phyloP scores from a whole-genome alignment of 1,284 basidiomycete genomes.

The Cryptococcus floricola region DNA sequence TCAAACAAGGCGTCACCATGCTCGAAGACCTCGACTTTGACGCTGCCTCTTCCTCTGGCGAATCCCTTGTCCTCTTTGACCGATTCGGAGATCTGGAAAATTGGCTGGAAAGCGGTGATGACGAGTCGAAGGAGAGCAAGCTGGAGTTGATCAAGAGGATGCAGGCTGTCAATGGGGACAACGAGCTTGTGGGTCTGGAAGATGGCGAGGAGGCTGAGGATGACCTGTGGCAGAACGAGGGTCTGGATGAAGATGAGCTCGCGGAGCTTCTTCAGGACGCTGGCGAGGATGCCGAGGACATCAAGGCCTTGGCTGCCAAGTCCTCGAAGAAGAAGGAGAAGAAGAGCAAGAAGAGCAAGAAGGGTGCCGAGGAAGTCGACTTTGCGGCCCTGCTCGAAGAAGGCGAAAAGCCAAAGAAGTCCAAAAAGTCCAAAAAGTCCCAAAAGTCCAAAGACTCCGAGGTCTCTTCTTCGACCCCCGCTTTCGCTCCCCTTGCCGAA shows the following conservation, averaged over 20 bases:
- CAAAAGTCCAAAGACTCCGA: slow-evolving; percentile 6
- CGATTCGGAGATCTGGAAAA: slow-evolving; percentile 5
- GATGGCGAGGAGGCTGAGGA: slow-evolving; percentile 27
- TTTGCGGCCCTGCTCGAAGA: background rate
- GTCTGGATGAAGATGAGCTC: slow-evolving; percentile 43
- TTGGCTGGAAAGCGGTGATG: slow-evolving; percentile 32
- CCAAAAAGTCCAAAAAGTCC: slow-evolving; percentile 40
- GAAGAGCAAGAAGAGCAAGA: slow-evolving; percentile 23
- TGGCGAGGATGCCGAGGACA: slow-evolving; percentile 15
- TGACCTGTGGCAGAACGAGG: slow-evolving; percentile 35
- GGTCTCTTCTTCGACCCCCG: slow-evolving; percentile 21
- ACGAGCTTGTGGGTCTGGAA: slow-evolving; percentile 17
- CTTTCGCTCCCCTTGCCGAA: slow-evolving; percentile 34
- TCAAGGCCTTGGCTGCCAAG: slow-evolving; percentile 26
- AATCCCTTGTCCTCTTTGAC: slow-evolving; percentile 32
- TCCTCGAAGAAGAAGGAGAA: slow-evolving; percentile 39
- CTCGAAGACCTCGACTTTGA: slow-evolving; percentile 78
- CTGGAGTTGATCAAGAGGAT: slow-evolving; percentile 40
- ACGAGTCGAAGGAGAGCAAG: slow-evolving; percentile 24
- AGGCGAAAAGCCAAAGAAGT: slow-evolving; percentile 14
- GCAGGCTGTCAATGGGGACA: slow-evolving; percentile 8
- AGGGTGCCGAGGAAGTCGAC: slow-evolving; percentile 18
- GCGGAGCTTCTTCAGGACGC: slow-evolving; percentile 36
- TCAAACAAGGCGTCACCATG: slow-evolving; percentile 77
- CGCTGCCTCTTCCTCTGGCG: slow-evolving; percentile 53